Conservation (phyloP, 192 early-diverging fungal species). For the Glomus cerebriforme region DNA sequence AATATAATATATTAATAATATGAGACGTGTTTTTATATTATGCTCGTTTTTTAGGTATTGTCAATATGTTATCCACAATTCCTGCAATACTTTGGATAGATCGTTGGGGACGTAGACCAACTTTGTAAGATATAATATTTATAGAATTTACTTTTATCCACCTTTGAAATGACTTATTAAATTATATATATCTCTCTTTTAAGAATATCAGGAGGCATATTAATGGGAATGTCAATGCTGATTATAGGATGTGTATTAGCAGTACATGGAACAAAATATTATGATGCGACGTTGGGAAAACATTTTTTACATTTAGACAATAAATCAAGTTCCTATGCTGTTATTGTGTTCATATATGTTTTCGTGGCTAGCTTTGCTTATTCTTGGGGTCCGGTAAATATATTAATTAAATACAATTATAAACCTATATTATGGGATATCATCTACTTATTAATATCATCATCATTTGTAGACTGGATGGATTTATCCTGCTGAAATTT, state of each 20-base stretch:
- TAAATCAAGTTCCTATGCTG: slow-evolving; percentile 43
- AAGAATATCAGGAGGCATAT: neutral
- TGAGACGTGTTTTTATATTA: neutral
- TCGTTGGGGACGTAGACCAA: slow-evolving; percentile 76
- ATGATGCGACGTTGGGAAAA: slow-evolving; percentile 25
- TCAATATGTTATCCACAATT: slow-evolving; percentile 84
- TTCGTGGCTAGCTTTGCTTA: slow-evolving; percentile 84
- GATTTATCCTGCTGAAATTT: slow-evolving; percentile 94
- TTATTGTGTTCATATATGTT: slow-evolving; percentile 76
- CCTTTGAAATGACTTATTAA: neutral
- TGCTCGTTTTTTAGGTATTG: slow-evolving; percentile 37
- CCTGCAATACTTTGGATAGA: slow-evolving; percentile 87
- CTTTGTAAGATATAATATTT: slow-evolving; percentile 58
- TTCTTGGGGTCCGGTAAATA: slow-evolving; percentile 84
- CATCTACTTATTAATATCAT: neutral
- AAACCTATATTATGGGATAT: too few species aligned
- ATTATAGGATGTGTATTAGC: slow-evolving; percentile 32
- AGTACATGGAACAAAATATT: slow-evolving; percentile 40
- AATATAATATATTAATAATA: slow-evolving; percentile 46
- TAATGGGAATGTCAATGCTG: slow-evolving; percentile 24
- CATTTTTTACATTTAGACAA: slow-evolving; percentile 34
- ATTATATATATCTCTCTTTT: neutral
- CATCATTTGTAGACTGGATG: slow-evolving; percentile 53
- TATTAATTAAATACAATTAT: neutral
- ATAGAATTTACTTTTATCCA: neutral